These are phyloP conservation scores for Trichoderma sp. DNA, from an alignment of 2,329 filamentous ascomycete species.

Conservation along the genomic window DNA sequence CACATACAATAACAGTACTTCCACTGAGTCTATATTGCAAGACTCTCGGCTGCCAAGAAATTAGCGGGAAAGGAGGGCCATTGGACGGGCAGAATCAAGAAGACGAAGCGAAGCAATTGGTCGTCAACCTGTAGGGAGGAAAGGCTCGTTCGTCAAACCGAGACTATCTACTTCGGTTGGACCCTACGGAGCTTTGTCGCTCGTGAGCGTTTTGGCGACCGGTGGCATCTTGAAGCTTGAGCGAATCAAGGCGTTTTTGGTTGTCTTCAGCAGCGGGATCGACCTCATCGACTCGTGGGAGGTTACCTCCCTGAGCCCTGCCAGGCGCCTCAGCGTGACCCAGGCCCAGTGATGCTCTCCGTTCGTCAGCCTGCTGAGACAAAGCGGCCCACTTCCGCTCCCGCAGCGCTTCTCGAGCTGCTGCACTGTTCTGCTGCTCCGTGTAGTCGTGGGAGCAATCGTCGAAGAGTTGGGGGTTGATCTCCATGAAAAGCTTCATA, in stretches of 20 bases:
- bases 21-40: neutral
- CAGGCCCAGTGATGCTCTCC: slow-evolving; percentile 47
- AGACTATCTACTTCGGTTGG: slow-evolving; percentile 48
- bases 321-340: slow-evolving; percentile 34
- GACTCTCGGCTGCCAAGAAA: neutral
- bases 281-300: slow-evolving; percentile 66
- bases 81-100: neutral
- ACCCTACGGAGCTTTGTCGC: slow-evolving; percentile 59
- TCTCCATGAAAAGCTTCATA: slow-evolving; percentile 99
- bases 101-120: neutral
- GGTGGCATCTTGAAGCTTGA: slow-evolving; percentile 79
- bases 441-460: slow-evolving; percentile 98
- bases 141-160: slow-evolving; percentile 1
- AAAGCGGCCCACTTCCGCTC: slow-evolving; percentile 89
- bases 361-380: slow-evolving; percentile 72
- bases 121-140: neutral
- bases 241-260: slow-evolving; percentile 81
- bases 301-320: slow-evolving; percentile 40
- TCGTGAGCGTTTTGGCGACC: slow-evolving; percentile 60
- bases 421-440: slow-evolving; percentile 88
- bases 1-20: neutral
- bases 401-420: slow-evolving; percentile 76
- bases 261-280: slow-evolving; percentile 80
- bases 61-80: neutral
- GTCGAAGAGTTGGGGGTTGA: slow-evolving; percentile 96